phyloP scores from a whole-genome alignment of 306 rosid genomes.

The Potentilla sterilis region DNA sequence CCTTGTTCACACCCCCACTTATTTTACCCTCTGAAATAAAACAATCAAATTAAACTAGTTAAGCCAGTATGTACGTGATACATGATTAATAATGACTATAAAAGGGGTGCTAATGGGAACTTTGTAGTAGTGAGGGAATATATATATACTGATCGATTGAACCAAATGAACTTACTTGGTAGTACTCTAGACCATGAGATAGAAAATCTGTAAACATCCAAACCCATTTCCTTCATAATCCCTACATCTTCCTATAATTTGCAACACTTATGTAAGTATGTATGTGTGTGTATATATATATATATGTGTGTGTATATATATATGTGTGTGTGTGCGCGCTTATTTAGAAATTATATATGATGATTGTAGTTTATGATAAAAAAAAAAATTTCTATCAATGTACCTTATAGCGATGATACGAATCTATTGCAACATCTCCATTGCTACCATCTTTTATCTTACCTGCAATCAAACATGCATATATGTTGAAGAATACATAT shows the following conservation, averaged over 20 bases:
- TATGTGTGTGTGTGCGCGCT: too few species aligned
- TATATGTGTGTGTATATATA: too few species aligned
- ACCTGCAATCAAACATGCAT: conserved; percentile 23
- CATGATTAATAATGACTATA: too few species aligned
- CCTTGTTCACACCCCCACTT: conserved; percentile 53
- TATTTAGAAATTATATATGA: background rate
- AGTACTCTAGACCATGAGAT: conserved; percentile 47
- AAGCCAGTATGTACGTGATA: background rate
- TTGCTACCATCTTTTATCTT: conserved; percentile 40
- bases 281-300: too few species aligned
- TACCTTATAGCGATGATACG: conserved; percentile 54
- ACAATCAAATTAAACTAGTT: background rate
- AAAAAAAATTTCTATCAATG: background rate
- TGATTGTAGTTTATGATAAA: background rate
- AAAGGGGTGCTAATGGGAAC: too few species aligned
- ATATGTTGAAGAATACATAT: background rate
- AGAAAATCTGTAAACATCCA: conserved; percentile 47
- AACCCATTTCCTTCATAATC: conserved; percentile 36
- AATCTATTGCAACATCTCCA: conserved; percentile 45
- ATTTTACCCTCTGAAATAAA: conserved; percentile 46
- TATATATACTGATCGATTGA: background rate
- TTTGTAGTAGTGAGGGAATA: too few species aligned
- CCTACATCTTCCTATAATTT: conserved; percentile 36
- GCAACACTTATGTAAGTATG: background rate
- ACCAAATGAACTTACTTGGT: conserved; percentile 30